Base-by-base conservation (phyloP, 495 filamentous ascomycete genomes). In the Podospora didyma region DNA sequence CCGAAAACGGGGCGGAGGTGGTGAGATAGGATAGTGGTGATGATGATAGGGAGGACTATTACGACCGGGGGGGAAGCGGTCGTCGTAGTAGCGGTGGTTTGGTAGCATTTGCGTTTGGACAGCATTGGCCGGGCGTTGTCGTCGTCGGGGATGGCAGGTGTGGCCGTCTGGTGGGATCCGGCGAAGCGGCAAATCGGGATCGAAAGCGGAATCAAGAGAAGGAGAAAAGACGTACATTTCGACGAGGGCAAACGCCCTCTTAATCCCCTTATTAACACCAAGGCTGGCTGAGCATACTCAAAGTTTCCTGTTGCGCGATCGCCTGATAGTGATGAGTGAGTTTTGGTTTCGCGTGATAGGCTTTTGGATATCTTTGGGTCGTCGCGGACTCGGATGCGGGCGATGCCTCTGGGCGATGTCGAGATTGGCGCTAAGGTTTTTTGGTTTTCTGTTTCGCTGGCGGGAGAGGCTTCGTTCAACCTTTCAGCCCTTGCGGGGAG, bases 171-270 rank as follows among this genome's bases (percentile, higher is more conserved):
- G 26, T 31, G 26, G 39, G 12, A 42, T 17, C 2, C 5, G 0
- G 39, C 12, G 39, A 5, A 16, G 5, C 6, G 14, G 12, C 39
- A 42, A 2, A 16, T 41, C 11, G 22, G 7, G 12, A 9, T 51
- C 17, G 49, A 10, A 54, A 22, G 2, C 11, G 17, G 24, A 48
- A 14, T n/a, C n/a, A n/a, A n/a, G n/a, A 19, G 17, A 55, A 2
- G 11, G 44, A 35, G 21, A 28, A n/a, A 42, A 26, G 45, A 46
- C 53, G 22, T 55, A 55, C 53, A 55, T 55, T 48, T n/a, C 31
- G 39, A 47, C 19, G 53, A 47, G 53, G 53, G 53, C 53, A 17
- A 16, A 34, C 14, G 53, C 53, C 53, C 53, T 47, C 44, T 47
- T 19, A 7, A 37, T 35, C 26, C 28, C n/a, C 20, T 48, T 39